A percentile compares a stretch with the other conserved stretches of the same genome.
These are phyloP conservation scores for Fagopyrum tataricum DNA, from an alignment of 148 eudicot genomes.

Conservation along the genomic window DNA sequence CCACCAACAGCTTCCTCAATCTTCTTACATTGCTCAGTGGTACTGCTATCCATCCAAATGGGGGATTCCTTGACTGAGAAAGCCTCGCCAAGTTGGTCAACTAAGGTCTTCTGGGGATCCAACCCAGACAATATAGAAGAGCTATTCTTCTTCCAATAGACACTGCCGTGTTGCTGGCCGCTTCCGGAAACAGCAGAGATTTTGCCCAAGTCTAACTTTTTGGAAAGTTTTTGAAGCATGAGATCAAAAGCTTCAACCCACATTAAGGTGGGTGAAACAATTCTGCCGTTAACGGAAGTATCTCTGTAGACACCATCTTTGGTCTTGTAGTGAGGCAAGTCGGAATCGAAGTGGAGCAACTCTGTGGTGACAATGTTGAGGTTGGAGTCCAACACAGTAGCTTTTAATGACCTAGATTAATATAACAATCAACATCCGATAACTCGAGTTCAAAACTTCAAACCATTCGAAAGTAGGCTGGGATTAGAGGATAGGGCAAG, in stretches of 20 bases:
- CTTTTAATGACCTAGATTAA: constrained; percentile 65
- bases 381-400: constrained; percentile 71
- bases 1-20: constrained; percentile 90
- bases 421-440: constrained; percentile 8
- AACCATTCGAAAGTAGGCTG: not conserved
- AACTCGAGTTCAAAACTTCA: not conserved
- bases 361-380: constrained; percentile 53
- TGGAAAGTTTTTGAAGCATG: constrained; percentile 51
- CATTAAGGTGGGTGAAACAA: constrained; percentile 85
- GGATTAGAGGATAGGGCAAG: not conserved
- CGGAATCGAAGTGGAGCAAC: constrained; percentile 67
- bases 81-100: constrained; percentile 59
- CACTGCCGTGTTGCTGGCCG: constrained; percentile 97
- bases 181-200: constrained; percentile 82
- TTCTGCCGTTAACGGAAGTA: constrained; percentile 54
- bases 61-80: constrained; percentile 76
- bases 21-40: constrained; percentile 82
- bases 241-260: constrained; percentile 93
- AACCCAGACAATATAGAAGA: constrained; percentile 42
- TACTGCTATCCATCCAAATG: constrained; percentile 95
- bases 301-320: constrained; percentile 89
- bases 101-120: constrained; percentile 49
- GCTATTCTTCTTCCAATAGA: constrained; percentile 78
- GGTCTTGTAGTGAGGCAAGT: constrained; percentile 82
- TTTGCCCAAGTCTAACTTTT: constrained; percentile 56